A percentile compares a stretch with the other conserved stretches of the same genome.
Conservation (phyloP, 331 rosid species). For the Erythrophleum ivorense region DNA sequence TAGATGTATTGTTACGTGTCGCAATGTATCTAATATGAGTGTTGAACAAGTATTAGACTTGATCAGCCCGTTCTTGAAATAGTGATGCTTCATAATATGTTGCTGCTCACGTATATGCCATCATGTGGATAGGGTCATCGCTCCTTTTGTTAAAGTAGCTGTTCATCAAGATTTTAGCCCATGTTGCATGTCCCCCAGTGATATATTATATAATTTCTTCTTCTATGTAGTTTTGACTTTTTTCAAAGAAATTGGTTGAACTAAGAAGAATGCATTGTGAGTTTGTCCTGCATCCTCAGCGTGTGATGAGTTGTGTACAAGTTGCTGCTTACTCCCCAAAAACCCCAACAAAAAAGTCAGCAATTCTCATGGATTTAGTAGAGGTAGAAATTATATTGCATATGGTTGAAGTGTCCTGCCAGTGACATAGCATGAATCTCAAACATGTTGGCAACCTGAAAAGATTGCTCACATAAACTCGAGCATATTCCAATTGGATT, state of each 20-base stretch:
- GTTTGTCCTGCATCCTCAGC: conserved; percentile 1
- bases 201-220: neutral
- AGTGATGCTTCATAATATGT: neutral
- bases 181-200: neutral
- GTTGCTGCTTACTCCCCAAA: neutral
- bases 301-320: neutral
- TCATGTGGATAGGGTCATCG: neutral
- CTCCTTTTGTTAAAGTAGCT: neutral
- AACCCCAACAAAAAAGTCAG: neutral
- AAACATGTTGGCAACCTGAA: neutral
- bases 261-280: neutral
- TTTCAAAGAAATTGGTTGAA: neutral
- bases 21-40: neutral
- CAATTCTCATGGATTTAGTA: neutral
- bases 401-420: conserved; percentile 5
- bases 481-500: conserved; percentile 6
- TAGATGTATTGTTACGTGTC: too few species aligned
- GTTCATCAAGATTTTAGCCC: neutral
- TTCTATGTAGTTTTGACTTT: neutral
- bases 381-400: conserved; percentile 11
- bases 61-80: neutral
- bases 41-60: neutral
- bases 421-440: neutral
- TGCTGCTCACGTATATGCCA: neutral
- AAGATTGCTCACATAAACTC: conserved; percentile 22